phyloP scores from a whole-genome alignment of 495 filamentous ascomycete species.

The Hypoxylon lenormandii region DNA sequence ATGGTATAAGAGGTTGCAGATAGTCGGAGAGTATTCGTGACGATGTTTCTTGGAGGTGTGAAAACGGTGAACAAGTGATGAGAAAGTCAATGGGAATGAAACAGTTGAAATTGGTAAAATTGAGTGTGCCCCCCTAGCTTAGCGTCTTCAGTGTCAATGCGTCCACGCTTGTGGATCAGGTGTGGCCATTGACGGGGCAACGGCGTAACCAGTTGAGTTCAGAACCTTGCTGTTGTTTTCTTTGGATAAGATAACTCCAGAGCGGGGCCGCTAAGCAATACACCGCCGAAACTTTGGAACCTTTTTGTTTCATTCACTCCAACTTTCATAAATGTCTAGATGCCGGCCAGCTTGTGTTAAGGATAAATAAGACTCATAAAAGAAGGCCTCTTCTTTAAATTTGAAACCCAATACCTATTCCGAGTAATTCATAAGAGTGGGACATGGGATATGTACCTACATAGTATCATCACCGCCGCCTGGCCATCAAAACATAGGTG shows the following conservation, averaged over 20 bases:
- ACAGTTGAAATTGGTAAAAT: slow-evolving; percentile 45
- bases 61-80: slow-evolving; percentile 28
- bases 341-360: too few species aligned
- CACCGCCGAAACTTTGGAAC: slow-evolving; percentile 34
- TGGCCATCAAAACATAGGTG: slow-evolving; percentile 65
- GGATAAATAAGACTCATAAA: too few species aligned
- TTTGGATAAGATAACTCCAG: slow-evolving; percentile 27
- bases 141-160: slow-evolving; percentile 32
- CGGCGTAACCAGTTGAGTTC: slow-evolving; percentile 25
- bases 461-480: slow-evolving; percentile 53
- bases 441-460: too few species aligned
- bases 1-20: slow-evolving; percentile 8
- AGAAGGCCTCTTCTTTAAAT: too few species aligned
- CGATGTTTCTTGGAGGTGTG: slow-evolving; percentile 45
- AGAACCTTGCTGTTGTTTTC: slow-evolving; percentile 13
- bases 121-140: slow-evolving; percentile 32
- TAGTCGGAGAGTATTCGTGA: slow-evolving; percentile 34
- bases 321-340: too few species aligned
- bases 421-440: too few species aligned
- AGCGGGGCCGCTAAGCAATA: slow-evolving; percentile 29
- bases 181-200: slow-evolving; percentile 54
- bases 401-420: too few species aligned
- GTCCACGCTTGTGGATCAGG: slow-evolving; percentile 29
- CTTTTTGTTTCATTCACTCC: background rate
- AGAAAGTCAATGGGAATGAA: slow-evolving; percentile 44